phyloP scores from a whole-genome alignment of 441 rosid species.

The Kokia cookei region DNA sequence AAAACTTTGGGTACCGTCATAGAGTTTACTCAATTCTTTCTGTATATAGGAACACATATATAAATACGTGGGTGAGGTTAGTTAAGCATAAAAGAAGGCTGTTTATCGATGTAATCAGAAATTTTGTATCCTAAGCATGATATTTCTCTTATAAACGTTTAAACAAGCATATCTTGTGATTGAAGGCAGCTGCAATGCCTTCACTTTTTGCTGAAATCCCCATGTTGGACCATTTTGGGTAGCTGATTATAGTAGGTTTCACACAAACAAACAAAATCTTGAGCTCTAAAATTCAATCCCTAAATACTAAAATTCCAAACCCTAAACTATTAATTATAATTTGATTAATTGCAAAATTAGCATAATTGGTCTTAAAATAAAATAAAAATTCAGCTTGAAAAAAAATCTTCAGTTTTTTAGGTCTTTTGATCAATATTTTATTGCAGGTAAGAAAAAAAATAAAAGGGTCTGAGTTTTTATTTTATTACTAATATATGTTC shows the following conservation, averaged over 20 bases:
- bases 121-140: conserved; percentile 15
- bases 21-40: conserved; percentile 31
- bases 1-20: conserved; percentile 21
- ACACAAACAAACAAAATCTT: neutral
- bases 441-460: too few relatives aligned
- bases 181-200: neutral
- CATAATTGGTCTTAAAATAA: too few relatives aligned
- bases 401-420: too few relatives aligned
- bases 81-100: conserved; percentile 4
- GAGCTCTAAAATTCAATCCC: too few relatives aligned
- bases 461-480: too few relatives aligned
- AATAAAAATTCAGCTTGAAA: too few relatives aligned
- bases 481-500: too few relatives aligned
- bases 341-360: too few relatives aligned
- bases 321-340: too few relatives aligned
- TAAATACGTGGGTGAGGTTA: conserved; percentile 10
- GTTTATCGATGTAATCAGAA: neutral
- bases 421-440: too few relatives aligned
- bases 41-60: conserved; percentile 45
- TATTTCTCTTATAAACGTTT: neutral
- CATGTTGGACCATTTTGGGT: neutral
- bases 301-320: too few relatives aligned
- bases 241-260: neutral
- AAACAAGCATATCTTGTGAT: neutral
- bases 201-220: neutral